These are phyloP conservation scores for Vitellaria paradoxa DNA, from an alignment of 179 eudicot species.

Conservation along the genomic window DNA sequence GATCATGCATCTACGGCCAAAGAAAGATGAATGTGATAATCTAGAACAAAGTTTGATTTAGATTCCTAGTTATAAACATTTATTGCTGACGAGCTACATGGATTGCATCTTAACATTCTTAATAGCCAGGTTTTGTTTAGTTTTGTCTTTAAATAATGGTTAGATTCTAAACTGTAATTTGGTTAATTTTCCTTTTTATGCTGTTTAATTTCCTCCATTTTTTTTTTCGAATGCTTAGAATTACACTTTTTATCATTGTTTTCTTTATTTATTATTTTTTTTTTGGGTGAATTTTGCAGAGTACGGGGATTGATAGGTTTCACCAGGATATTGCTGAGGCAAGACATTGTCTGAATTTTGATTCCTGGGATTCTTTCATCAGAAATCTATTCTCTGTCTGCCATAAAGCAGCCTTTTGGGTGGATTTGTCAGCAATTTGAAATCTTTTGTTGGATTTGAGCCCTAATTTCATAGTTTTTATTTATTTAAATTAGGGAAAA, in stretches of 20 bases:
- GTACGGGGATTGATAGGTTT: neutral
- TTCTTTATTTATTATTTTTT: neutral
- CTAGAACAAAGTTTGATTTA: too few relatives aligned
- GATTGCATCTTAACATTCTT: too few relatives aligned
- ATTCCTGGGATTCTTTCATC: neutral
- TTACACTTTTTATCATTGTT: neutral
- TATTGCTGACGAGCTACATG: too few relatives aligned
- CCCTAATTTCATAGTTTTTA: neutral
- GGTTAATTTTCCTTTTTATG: neutral
- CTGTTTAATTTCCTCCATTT: neutral
- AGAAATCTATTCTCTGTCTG: neutral
- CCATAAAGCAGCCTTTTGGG: neutral
- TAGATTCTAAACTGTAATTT: neutral
- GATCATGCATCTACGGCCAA: too few relatives aligned
- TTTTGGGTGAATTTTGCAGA: constrained; percentile 5
- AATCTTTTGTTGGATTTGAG: neutral
- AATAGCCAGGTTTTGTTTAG: too few relatives aligned
- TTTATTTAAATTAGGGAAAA: neutral
- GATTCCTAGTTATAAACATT: too few relatives aligned
- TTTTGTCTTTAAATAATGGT: too few relatives aligned
- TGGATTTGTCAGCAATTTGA: neutral
- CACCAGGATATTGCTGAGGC: neutral
- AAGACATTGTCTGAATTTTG: constrained; percentile 3
- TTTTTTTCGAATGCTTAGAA: neutral
- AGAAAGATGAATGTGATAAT: too few relatives aligned